Evolutionary conservation across 495 filamentous ascomycete genomes (phyloP).

Genomic region (Daldinia concentrica): DNA sequence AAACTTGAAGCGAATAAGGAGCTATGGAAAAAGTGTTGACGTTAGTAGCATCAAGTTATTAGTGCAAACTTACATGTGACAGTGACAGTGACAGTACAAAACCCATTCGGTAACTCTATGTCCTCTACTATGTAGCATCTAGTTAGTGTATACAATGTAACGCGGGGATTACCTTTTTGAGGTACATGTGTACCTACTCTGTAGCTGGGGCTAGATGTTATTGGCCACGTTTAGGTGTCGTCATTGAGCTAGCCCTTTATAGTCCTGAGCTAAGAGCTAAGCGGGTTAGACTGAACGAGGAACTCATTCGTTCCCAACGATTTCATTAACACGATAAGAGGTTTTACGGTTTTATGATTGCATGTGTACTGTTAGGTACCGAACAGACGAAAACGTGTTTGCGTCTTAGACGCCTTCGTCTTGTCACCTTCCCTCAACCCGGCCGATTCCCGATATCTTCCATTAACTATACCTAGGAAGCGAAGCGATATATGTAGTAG

Average conservation of each 20-base stretch:
- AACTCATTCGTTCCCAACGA: slow-evolving; percentile 15
- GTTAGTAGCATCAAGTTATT: slow-evolving; percentile 17
- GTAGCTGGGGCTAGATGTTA: slow-evolving; percentile 6
- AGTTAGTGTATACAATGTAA: no score
- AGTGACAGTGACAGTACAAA: no score
- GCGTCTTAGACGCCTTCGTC: slow-evolving; percentile 8
- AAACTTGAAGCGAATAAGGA: neutral
- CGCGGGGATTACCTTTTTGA: slow-evolving; percentile 19
- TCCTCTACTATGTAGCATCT: neutral
- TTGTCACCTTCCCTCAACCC: slow-evolving; percentile 4
- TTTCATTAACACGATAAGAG: slow-evolving; percentile 7
- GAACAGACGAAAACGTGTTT: slow-evolving; percentile 35
- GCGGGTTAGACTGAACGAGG: neutral
- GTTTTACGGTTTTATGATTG: no score
- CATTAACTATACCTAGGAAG: slow-evolving; percentile 11
- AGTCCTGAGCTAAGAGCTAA: neutral
- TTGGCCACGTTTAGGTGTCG: slow-evolving; percentile 18
- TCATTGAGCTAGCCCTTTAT: slow-evolving; percentile 12
- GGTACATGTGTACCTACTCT: neutral
- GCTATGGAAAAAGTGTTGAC: slow-evolving; percentile 21
- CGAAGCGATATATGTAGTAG: neutral
- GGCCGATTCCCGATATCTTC: slow-evolving; percentile 21
- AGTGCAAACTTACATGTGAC: slow-evolving; percentile 40
- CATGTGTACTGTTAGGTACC: neutral
- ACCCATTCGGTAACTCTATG: neutral